Base-by-base conservation (phyloP, 495 filamentous ascomycete species). In the Barbatosphaeria neglecta region DNA sequence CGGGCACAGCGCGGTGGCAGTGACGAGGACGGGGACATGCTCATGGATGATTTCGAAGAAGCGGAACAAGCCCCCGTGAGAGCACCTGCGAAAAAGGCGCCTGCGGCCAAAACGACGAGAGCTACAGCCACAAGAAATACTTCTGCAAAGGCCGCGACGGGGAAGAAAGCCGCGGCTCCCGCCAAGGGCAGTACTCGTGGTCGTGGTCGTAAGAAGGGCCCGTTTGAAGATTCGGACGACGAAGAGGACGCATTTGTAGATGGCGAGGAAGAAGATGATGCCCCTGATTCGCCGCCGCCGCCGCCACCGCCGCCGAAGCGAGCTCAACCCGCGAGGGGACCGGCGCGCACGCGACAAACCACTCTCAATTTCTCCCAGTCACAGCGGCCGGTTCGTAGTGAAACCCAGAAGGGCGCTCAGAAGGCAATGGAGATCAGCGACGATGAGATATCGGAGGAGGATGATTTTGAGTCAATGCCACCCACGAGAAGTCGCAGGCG, bases 391-490 rank as follows among this genome's bases (percentile, higher is more conserved):
- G 65, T 69, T 47, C 61, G 55, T 22, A 50, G 51, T 5, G 54
- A 57, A 7, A 57, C 46, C 54, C 61, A 41, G 53, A 68, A 59
- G 53, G 64, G 59, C 56, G 37, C 57, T 37, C 62, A 64, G 61
- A 66, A 65, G 62, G 66, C 56, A 45, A 62, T 63, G 57, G 72
- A 82, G 52, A 75, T 83, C 47, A 80, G 87, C 49, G 84, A 86
- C 50, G 86, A 88, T 54, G 84, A 84, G 47, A 86, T 87, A 5
- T 81, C 76, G 1, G 82, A 83, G 33, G 78, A 79, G 23, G 77
- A 85, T 46, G 88, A 95, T 68, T 92, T 93, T 65, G 87, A 92
- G 62, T 55, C 65, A 10, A 64, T 68, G 45, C 70, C 70, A 2
- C 43, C 58, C 6, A 60, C 61, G 22, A 57, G 65, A 9, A 50